phyloP scores from a whole-genome alignment of 2,329 filamentous ascomycete genomes.

The Passalora sequoiae region DNA sequence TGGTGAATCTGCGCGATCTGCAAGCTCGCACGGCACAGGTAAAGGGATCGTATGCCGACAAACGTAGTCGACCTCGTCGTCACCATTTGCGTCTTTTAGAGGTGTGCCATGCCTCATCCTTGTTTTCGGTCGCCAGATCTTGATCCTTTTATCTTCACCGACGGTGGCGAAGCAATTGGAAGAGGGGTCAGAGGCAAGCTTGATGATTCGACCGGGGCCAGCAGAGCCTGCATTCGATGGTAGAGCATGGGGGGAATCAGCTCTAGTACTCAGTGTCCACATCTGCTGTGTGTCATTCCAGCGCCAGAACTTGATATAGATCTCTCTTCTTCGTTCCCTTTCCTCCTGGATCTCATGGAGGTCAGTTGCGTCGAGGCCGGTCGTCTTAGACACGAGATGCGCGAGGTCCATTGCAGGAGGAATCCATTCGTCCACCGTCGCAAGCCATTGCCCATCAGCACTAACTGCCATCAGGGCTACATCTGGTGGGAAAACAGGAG shows the following conservation, averaged over 20 bases:
- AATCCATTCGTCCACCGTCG: slow-evolving; percentile 85
- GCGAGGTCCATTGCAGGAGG: slow-evolving; percentile 66
- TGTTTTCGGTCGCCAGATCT: slow-evolving; percentile 73
- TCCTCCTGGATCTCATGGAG: slow-evolving; percentile 37
- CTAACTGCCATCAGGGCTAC: slow-evolving; percentile 72
- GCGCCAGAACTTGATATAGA: slow-evolving; percentile 87
- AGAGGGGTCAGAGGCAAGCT: slow-evolving; percentile 65
- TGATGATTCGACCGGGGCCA: slow-evolving; percentile 57
- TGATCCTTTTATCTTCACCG: slow-evolving; percentile 71
- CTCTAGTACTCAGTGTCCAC: slow-evolving; percentile 74
- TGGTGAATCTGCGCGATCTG: slow-evolving; percentile 24
- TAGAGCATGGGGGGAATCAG: slow-evolving; percentile 70
- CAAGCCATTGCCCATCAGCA: slow-evolving; percentile 79
- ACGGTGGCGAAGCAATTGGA: slow-evolving; percentile 74
- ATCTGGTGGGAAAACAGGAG: slow-evolving; percentile 69
- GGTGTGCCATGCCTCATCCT: slow-evolving; percentile 64
- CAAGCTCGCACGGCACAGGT: slow-evolving; percentile 28
- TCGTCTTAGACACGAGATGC: slow-evolving; percentile 42
- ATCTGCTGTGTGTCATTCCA: slow-evolving; percentile 51
- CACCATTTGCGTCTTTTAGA: slow-evolving; percentile 54
- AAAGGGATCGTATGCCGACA: slow-evolving; percentile 55
- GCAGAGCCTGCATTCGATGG: slow-evolving; percentile 22
- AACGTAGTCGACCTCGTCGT: slow-evolving; percentile 67
- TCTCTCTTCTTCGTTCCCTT: slow-evolving; percentile 56
- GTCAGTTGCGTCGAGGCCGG: slow-evolving; percentile 23